A percentile compares a stretch with the other conserved stretches of the same genome.
Conservation (phyloP, 768 basidiomycete genomes). For the Boletus rubescentipes region DNA sequence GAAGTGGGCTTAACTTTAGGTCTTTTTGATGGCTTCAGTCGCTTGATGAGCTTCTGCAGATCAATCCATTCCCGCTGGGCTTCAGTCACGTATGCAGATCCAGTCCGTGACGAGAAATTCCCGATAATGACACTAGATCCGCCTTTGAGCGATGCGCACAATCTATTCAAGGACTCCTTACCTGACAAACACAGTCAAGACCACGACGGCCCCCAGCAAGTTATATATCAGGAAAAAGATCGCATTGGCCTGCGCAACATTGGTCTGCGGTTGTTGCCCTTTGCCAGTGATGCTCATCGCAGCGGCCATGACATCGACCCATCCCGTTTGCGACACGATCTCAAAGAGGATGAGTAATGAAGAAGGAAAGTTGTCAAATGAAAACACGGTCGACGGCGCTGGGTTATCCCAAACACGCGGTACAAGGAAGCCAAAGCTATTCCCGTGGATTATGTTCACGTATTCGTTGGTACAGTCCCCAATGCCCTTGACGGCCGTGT, state of each 20-base stretch:
- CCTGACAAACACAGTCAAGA: conserved; percentile 90
- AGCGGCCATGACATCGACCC: conserved; percentile 89
- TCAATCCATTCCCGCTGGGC: conserved; percentile 95
- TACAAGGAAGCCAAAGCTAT: conserved; percentile 64
- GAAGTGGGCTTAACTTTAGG: conserved; percentile 61
- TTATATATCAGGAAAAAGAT: conserved; percentile 93
- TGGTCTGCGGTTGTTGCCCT: conserved; percentile 66
- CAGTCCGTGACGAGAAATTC: conserved; percentile 86
- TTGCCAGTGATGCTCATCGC: conserved; percentile 75
- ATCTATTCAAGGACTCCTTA: conserved; percentile 33
- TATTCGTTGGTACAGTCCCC: conserved; percentile 76
- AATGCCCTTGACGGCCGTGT: conserved; percentile 50
- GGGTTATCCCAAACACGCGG: conserved; percentile 93
- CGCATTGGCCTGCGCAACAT: conserved; percentile 78
- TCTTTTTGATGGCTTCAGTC: conserved; percentile 82
- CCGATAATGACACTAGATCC: conserved; percentile 85
- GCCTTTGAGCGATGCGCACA: neutral
- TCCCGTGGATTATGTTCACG: conserved; percentile 56
- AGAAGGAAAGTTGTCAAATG: conserved; percentile 83
- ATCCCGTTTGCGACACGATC: conserved; percentile 93
- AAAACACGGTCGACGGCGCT: conserved; percentile 77
- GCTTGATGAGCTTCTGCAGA: conserved; percentile 81
- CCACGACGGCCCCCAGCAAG: conserved; percentile 85
- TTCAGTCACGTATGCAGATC: conserved; percentile 80
- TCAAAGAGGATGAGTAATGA: conserved; percentile 93